A percentile compares a stretch with the other conserved stretches of the same genome.
These are phyloP conservation scores for Wallemia ichthyophaga DNA, from an alignment of 1,284 basidiomycete species.

Conservation along the genomic window DNA sequence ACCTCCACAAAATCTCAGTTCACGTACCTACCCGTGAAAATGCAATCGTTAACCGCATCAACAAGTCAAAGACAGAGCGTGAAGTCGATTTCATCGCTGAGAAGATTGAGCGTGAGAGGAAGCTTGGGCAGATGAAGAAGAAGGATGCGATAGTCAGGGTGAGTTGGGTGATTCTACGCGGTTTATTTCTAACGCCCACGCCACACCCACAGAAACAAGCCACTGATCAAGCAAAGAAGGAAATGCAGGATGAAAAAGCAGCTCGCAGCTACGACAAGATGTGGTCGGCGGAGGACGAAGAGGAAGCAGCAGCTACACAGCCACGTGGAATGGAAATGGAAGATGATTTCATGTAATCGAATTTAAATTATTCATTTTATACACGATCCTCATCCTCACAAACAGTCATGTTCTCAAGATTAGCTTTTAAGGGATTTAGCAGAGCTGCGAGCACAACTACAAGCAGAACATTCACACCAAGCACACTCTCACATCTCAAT, in stretches of 20 bases:
- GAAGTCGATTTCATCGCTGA: constrained; percentile 78
- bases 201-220: constrained; percentile 54
- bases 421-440: no score
- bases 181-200: no score
- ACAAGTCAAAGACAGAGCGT: constrained; percentile 67
- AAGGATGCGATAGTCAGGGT: constrained; percentile 33
- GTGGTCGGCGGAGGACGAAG: constrained; percentile 17
- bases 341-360: constrained; percentile 4
- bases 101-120: constrained; percentile 44
- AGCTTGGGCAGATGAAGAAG: constrained; percentile 36
- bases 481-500: not conserved
- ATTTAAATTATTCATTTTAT: not conserved
- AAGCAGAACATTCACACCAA: not conserved
- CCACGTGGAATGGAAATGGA: constrained; percentile 5
- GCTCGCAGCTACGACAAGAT: constrained; percentile 42
- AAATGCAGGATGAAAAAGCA: constrained; percentile 40
- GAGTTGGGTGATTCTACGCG: constrained; percentile 4
- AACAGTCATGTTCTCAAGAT: no score
- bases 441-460: not conserved
- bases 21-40: constrained; percentile 60
- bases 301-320: constrained; percentile 3
- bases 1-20: constrained; percentile 19
- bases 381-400: not conserved
- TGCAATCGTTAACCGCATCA: constrained; percentile 63
- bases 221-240: constrained; percentile 31